Base-by-base conservation (phyloP, 2,329 filamentous ascomycete species). In the Sphaerulina vaccinii region DNA sequence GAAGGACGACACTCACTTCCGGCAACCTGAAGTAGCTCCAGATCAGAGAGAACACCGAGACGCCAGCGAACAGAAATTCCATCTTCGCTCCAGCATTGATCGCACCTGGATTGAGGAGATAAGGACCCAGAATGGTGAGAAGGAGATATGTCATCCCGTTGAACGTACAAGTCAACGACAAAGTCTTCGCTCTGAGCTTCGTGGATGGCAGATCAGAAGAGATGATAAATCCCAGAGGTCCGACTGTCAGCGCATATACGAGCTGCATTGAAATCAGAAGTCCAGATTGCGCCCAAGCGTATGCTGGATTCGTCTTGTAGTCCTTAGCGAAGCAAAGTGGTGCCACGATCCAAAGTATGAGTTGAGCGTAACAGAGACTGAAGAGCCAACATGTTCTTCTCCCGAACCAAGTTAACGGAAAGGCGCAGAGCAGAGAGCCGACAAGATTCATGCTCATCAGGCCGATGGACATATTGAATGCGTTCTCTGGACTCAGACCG, bases 201-300 rank as follows among this genome's bases (percentile, higher is more conserved):
- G 41, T 44, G 5, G 41, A 44, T 2, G 41, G 41, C 2, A 32
- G 16, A 33, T 44, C 41, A 1, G 23, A 44, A 8, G 41, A 44
- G 27, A 44, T 44, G 16, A 44, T 33, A 11, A 32, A 44, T 1
- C 23, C 41, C 22, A 44, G 23, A 15, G 41, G 41, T 16, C 41
- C 41, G 21, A 33, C 10, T 2, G 41, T 44, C 8, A 44, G 8
- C 3, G 41, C 41, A 44, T 44, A 44, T 5, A 11, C 8, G 13
- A 44, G 41, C 27, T 44, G 41, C 41, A 44, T 44, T 15, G 41
- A 44, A 29, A 44, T 44, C 13, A 44, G 27, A 16, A 44, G 27
- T n/a, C 41, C 41, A 27, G 41, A 44, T 44, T 44, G 41, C 11
- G 27, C 41, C 41, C 41, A 44, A 19, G 41, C 41, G 32, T 44